Conservation (phyloP, 371 early-diverging fungal genomes). For the Funneliformis caledonium region DNA sequence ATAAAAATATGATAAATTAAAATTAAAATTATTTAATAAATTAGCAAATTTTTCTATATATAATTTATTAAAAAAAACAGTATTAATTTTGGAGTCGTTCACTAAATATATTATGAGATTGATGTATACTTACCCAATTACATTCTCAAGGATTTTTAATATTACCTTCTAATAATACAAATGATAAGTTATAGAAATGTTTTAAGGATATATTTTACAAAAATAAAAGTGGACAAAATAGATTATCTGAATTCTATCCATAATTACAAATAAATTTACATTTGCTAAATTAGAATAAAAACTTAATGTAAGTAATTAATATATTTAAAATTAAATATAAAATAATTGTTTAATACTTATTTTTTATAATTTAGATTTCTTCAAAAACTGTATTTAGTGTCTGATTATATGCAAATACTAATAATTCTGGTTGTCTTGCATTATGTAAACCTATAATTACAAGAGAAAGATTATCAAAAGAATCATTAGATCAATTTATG, state of each 20-base stretch:
- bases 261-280: background rate
- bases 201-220: background rate
- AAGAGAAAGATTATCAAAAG: background rate
- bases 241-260: background rate
- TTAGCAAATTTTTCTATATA: background rate
- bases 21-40: background rate
- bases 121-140: background rate
- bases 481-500: constrained; percentile 1
- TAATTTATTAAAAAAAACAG: background rate
- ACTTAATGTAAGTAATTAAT: background rate
- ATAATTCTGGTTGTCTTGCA: background rate
- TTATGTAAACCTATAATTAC: background rate
- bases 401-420: background rate
- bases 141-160: constrained; percentile 11
- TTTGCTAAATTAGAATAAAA: background rate
- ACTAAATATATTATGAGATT: background rate
- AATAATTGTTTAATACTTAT: background rate
- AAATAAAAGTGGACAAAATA: constrained; percentile 11
- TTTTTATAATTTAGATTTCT: background rate
- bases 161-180: background rate
- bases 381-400: background rate
- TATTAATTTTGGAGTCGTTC: background rate
- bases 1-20: constrained; percentile 7
- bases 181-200: background rate
- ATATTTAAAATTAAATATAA: background rate